Conservation (phyloP, 2,329 filamentous ascomycete species). For the Amylocarpus encephaloides region DNA sequence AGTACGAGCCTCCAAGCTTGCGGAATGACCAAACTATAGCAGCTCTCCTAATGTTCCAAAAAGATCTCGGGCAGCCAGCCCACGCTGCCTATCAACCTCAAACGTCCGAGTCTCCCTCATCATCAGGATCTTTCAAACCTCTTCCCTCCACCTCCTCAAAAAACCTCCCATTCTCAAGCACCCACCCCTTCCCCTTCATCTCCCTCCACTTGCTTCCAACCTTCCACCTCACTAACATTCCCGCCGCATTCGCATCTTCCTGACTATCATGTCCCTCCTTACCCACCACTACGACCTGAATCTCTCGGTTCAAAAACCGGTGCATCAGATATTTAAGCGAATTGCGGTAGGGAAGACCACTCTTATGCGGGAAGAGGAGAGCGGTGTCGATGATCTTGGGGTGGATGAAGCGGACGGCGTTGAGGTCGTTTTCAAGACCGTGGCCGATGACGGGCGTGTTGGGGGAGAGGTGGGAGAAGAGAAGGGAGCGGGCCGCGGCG, state of each 20-base stretch:
- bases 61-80: neutral
- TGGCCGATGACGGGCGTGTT: slow-evolving; percentile 84
- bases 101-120: neutral
- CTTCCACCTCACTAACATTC: slow-evolving; percentile 72
- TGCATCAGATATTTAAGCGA: slow-evolving; percentile 71
- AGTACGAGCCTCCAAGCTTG: too few relatives aligned
- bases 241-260: slow-evolving; percentile 85
- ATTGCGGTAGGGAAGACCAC: slow-evolving; percentile 69
- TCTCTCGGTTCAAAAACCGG: slow-evolving; percentile 63
- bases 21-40: too few relatives aligned
- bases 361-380: slow-evolving; percentile 72
- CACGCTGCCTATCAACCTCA: neutral
- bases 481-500: slow-evolving; percentile 63
- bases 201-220: slow-evolving; percentile 63
- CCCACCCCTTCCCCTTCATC: slow-evolving; percentile 64
- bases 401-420: slow-evolving; percentile 76
- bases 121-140: neutral
- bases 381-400: slow-evolving; percentile 80
- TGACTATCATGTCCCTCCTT: slow-evolving; percentile 75
- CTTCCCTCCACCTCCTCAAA: neutral
- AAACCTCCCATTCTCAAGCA: slow-evolving; percentile 42
- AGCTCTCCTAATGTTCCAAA: neutral
- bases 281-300: slow-evolving; percentile 58
- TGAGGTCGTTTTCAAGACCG: slow-evolving; percentile 92
- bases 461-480: slow-evolving; percentile 70